Conservation (phyloP, 2,329 filamentous ascomycete species). For the Zelopaecilomyces penicillatus region DNA sequence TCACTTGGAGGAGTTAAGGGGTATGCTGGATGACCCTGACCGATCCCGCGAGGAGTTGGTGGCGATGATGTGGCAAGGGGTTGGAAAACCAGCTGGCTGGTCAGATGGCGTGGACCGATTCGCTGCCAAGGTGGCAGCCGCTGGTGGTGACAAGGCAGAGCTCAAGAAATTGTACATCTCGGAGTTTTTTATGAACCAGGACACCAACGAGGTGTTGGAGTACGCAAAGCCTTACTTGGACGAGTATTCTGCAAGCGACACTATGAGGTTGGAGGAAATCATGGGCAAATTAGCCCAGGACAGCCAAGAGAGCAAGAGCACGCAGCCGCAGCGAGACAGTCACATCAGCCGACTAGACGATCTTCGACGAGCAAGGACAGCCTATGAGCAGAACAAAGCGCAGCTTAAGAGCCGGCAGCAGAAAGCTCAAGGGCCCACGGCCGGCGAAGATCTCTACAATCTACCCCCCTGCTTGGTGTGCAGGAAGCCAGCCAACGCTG, state of each 20-base stretch:
- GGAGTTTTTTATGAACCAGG: constrained; percentile 32
- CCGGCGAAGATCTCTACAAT: constrained; percentile 26
- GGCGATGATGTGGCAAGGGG: constrained; percentile 26
- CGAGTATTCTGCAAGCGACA: constrained; percentile 20
- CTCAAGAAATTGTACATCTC: constrained; percentile 32
- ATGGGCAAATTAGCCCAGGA: constrained; percentile 26
- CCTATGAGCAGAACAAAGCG: constrained; percentile 37
- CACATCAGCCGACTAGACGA: constrained; percentile 35
- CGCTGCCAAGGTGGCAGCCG: constrained; percentile 23
- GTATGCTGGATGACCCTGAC: constrained; percentile 30
- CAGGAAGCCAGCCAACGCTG: constrained; percentile 21
- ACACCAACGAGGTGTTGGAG: constrained; percentile 24
- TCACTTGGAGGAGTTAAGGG: constrained; percentile 24
- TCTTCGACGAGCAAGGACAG: constrained; percentile 38
- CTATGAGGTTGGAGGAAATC: constrained; percentile 23
- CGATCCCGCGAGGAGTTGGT: constrained; percentile 29
- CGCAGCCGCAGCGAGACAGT: constrained; percentile 29
- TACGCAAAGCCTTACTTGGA: constrained; percentile 33
- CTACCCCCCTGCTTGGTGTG: constrained; percentile 35
- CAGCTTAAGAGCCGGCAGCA: constrained; percentile 28
- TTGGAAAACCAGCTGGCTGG: constrained; percentile 27
- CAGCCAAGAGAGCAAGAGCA: constrained; percentile 20
- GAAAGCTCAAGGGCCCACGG: constrained; percentile 18
- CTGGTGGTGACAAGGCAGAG: constrained; percentile 21
- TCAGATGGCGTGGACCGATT: constrained; percentile 25